Evolutionary conservation across 2,329 filamentous ascomycete genomes (phyloP).

Genomic region (Ceratocystis diversiconidia): DNA sequence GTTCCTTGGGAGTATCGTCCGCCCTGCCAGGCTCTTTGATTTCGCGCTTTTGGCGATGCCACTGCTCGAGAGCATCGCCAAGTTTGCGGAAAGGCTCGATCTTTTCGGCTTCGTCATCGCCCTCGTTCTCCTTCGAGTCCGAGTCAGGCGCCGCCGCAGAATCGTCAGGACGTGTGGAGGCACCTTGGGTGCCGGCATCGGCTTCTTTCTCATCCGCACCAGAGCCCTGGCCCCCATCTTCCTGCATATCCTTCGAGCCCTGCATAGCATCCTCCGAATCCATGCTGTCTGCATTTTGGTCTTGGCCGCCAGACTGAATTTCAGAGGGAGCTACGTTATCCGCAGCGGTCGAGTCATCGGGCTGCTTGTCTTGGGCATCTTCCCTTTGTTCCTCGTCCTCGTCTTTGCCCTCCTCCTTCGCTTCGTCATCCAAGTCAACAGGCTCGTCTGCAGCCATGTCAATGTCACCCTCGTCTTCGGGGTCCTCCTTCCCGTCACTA

Average conservation of each 20-base stretch:
- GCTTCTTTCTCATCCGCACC: conserved; percentile 49
- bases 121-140: conserved; percentile 32
- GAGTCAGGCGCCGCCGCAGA: conserved; percentile 30
- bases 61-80: conserved; percentile 80
- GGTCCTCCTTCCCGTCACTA: conserved; percentile 24
- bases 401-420: conserved; percentile 18
- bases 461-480: conserved; percentile 17
- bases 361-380: conserved; percentile 28
- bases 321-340: conserved; percentile 31
- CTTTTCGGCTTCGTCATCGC: conserved; percentile 31
- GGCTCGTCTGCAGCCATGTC: conserved; percentile 19
- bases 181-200: conserved; percentile 48
- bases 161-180: conserved; percentile 35
- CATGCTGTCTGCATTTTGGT: conserved; percentile 40
- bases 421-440: conserved; percentile 27
- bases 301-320: conserved; percentile 45
- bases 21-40: conserved; percentile 42
- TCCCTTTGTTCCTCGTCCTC: conserved; percentile 39
- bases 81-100: conserved; percentile 81
- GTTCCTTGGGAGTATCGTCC: conserved; percentile 32
- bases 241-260: conserved; percentile 46
- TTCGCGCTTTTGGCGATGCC: conserved; percentile 77
- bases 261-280: conserved; percentile 48
- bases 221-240: conserved; percentile 53
- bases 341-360: conserved; percentile 25